Percentiles rank a stretch among this genome's conserved stretches.
Conservation (phyloP, 1,284 basidiomycete species). For the Puccinia triticina region DNA sequence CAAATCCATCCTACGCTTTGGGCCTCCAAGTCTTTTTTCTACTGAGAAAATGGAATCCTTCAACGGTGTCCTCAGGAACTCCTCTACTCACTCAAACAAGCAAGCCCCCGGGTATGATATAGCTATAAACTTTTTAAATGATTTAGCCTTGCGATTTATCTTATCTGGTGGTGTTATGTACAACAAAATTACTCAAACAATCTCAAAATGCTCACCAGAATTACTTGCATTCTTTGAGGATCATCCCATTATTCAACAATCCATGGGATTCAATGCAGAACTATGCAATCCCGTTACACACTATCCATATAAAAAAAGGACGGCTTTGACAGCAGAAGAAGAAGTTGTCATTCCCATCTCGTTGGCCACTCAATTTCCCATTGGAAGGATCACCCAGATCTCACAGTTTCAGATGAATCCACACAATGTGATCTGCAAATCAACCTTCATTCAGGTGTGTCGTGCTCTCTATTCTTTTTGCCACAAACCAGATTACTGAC, state of each 20-base stretch:
- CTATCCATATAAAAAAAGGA: background rate
- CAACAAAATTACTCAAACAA: background rate
- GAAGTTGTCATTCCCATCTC: background rate
- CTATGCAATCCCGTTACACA: background rate
- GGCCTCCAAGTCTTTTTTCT: slow-evolving; percentile 17
- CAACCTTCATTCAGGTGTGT: background rate
- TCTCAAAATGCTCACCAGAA: background rate
- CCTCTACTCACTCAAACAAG: slow-evolving; percentile 25
- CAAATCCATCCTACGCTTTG: slow-evolving; percentile 51
- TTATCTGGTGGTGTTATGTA: slow-evolving; percentile 10
- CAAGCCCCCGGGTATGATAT: slow-evolving; percentile 7
- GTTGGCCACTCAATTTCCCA: background rate
- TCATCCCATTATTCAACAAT: background rate
- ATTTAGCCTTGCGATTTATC: background rate
- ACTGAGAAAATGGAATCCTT: slow-evolving; percentile 30
- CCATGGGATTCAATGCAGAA: slow-evolving; percentile 15
- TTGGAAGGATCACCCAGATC: background rate
- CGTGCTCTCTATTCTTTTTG: background rate
- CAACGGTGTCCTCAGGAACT: slow-evolving; percentile 4
- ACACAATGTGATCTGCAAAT: background rate
- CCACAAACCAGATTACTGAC: no score
- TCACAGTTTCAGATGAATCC: background rate
- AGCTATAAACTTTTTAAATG: background rate
- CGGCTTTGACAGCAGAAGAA: background rate
- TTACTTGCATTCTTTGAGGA: background rate